phyloP scores from a whole-genome alignment of 495 filamentous ascomycete species.

The Annulohypoxylon bovei region DNA sequence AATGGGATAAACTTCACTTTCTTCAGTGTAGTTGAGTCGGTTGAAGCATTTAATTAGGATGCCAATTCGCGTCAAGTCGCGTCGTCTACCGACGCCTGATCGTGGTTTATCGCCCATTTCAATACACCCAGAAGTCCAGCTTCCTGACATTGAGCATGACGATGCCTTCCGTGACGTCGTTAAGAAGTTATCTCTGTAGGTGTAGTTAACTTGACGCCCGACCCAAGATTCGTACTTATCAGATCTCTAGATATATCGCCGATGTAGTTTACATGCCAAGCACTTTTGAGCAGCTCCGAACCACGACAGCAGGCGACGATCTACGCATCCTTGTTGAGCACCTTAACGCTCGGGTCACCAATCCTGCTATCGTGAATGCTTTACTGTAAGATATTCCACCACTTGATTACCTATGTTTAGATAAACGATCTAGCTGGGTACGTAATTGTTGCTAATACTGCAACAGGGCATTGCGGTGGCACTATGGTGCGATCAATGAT shows the following conservation, averaged over 20 bases:
- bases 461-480: slow-evolving; percentile 79
- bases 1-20: slow-evolving; percentile 2
- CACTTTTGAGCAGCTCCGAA: slow-evolving; percentile 83
- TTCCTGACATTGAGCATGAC: slow-evolving; percentile 70
- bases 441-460: slow-evolving; percentile 1
- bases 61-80: slow-evolving; percentile 59
- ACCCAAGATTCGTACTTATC: slow-evolving; percentile 20
- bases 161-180: slow-evolving; percentile 74
- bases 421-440: neutral
- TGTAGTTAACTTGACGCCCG: neutral
- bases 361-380: slow-evolving; percentile 79
- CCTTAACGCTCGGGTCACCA: slow-evolving; percentile 71
- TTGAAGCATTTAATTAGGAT: slow-evolving; percentile 36
- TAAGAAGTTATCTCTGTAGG: slow-evolving; percentile 73
- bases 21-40: neutral
- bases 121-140: slow-evolving; percentile 45
- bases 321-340: slow-evolving; percentile 73
- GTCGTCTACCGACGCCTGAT: slow-evolving; percentile 39
- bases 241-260: slow-evolving; percentile 63
- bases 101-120: slow-evolving; percentile 30
- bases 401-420: too few species aligned
- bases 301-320: slow-evolving; percentile 68
- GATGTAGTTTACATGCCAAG: slow-evolving; percentile 71
- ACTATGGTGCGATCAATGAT: slow-evolving; percentile 71
- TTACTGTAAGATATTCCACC: slow-evolving; percentile 72